Conservation (phyloP, 2,329 filamentous ascomycete genomes). For the Phialocephala subalpina region DNA sequence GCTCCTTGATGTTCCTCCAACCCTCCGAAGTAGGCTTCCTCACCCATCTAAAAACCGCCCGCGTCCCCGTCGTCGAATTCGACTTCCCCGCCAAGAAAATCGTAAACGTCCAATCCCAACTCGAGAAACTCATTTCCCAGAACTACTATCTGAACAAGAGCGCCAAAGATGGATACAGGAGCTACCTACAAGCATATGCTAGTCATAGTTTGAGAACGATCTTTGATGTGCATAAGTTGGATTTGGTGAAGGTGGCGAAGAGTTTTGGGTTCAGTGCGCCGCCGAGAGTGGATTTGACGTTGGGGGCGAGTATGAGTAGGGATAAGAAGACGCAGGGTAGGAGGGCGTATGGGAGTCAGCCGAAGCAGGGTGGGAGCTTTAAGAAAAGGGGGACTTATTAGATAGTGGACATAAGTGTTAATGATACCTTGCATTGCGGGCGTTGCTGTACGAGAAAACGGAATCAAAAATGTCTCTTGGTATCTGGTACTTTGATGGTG, state of each 20-base stretch:
- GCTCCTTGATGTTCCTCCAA: slow-evolving; percentile 91
- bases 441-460: slow-evolving; percentile 10
- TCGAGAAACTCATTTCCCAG: slow-evolving; percentile 91
- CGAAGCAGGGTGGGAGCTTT: slow-evolving; percentile 59
- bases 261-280: slow-evolving; percentile 82
- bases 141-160: slow-evolving; percentile 98
- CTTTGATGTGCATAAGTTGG: slow-evolving; percentile 84
- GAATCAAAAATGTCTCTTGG: not conserved
- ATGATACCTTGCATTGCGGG: slow-evolving; percentile 31
- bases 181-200: slow-evolving; percentile 94
- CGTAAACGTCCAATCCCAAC: slow-evolving; percentile 86
- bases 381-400: slow-evolving; percentile 43
- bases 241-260: slow-evolving; percentile 85
- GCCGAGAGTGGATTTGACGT: slow-evolving; percentile 79
- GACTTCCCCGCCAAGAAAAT: slow-evolving; percentile 95
- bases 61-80: slow-evolving; percentile 94
- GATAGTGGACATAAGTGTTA: slow-evolving; percentile 8
- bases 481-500: no score
- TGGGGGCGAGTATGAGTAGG: slow-evolving; percentile 78
- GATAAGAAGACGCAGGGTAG: slow-evolving; percentile 74
- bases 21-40: slow-evolving; percentile 93
- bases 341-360: slow-evolving; percentile 81
- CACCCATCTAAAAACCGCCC: slow-evolving; percentile 86
- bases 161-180: slow-evolving; percentile 80
- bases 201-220: slow-evolving; percentile 84